A percentile compares a stretch with the other conserved stretches of the same genome.
phyloP scores from a whole-genome alignment of 306 rosid species.

The Hippophae gyantsensis region DNA sequence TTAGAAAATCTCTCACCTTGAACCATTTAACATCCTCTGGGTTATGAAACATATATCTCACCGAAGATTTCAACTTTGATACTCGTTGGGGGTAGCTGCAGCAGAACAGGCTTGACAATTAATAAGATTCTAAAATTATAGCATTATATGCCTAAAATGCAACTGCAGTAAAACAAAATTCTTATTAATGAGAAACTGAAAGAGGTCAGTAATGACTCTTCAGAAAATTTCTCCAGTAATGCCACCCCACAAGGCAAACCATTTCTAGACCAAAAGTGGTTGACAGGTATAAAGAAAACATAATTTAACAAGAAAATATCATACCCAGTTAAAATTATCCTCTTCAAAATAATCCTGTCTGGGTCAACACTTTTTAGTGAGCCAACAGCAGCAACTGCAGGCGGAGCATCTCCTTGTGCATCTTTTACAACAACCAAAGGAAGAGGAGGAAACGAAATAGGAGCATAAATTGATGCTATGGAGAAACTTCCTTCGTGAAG shows the following conservation, averaged over 20 bases:
- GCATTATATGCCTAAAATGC: too few relatives aligned
- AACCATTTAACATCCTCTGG: conserved; percentile 98
- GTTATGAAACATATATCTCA: conserved; percentile 75
- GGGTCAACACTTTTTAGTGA: conserved; percentile 71
- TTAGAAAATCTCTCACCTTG: conserved; percentile 43
- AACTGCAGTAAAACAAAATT: too few relatives aligned
- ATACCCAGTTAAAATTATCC: conserved; percentile 87
- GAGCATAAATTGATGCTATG: conserved; percentile 81
- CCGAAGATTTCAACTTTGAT: conserved; percentile 75
- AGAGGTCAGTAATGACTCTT: too few relatives aligned
- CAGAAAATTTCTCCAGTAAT: too few relatives aligned
- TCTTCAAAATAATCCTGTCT: conserved; percentile 76
- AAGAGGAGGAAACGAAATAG: conserved; percentile 80
- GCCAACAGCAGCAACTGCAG: conserved; percentile 75
- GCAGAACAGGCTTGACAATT: not conserved
- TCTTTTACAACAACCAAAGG: conserved; percentile 62
- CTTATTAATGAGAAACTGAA: too few relatives aligned
- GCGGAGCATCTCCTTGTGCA: conserved; percentile 35
- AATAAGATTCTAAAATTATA: not conserved
- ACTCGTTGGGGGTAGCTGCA: conserved; percentile 97
- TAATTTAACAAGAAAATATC: conserved; percentile 7
- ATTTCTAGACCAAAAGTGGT: too few relatives aligned
- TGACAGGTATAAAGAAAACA: not conserved
- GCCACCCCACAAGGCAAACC: too few relatives aligned
- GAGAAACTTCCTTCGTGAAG: conserved; percentile 87